phyloP scores from a whole-genome alignment of 305 asterid genomes.

The Fraxinus dipetala region DNA sequence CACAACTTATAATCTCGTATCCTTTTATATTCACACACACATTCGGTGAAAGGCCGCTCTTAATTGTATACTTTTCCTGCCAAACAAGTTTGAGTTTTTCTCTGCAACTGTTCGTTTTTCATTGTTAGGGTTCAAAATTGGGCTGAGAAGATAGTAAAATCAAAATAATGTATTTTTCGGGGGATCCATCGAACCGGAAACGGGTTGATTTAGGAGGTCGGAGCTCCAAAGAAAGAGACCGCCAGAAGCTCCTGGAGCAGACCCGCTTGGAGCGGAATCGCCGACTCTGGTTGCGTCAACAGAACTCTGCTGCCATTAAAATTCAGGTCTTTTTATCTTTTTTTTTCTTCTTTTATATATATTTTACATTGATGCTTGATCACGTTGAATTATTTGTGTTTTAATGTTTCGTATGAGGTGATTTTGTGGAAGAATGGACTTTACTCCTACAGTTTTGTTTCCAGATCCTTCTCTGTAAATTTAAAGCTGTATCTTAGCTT shows the following conservation, averaged over 20 bases:
- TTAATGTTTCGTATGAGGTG: background rate
- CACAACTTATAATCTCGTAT: background rate
- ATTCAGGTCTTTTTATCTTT: conserved; percentile 56
- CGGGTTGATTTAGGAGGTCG: conserved; percentile 99
- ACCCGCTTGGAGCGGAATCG: conserved; percentile 81
- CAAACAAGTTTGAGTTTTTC: background rate
- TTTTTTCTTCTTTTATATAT: background rate
- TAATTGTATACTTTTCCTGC: background rate
- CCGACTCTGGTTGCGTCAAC: conserved; percentile 68
- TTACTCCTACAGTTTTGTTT: background rate
- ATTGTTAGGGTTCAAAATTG: conserved; percentile 33
- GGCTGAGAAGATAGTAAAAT: background rate
- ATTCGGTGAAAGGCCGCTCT: background rate
- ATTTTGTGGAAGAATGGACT: conserved; percentile 10
- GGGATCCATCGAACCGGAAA: conserved; percentile 80
- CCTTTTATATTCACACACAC: too few relatives aligned
- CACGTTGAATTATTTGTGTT: background rate
- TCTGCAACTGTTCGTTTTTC: background rate
- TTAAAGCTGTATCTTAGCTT: background rate
- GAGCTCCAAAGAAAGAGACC: conserved; percentile 92
- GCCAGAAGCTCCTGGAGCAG: conserved; percentile 85
- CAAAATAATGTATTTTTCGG: conserved; percentile 69
- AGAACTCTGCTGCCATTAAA: conserved; percentile 73
- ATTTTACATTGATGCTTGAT: conserved; percentile 10
- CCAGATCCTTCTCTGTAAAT: background rate